These are phyloP conservation scores for Pyrenopolyporus hunteri DNA, from an alignment of 495 filamentous ascomycete species.

Conservation along the genomic window DNA sequence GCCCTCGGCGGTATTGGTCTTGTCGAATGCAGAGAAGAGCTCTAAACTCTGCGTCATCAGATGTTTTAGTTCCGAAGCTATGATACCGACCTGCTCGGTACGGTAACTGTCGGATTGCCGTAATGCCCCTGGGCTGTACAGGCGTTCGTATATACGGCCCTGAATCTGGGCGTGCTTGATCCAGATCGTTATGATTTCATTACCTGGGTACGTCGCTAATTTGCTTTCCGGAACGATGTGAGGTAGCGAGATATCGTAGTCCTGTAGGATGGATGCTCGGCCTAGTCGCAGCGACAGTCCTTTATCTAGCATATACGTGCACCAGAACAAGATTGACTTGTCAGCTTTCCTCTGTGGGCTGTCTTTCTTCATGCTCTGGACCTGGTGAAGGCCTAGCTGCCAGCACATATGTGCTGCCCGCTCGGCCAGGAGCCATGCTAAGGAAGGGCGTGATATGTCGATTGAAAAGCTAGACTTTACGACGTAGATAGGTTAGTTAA, in stretches of 20 bases:
- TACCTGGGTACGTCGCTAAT: slow-evolving; percentile 42
- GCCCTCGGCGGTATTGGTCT: slow-evolving; percentile 31
- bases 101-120: slow-evolving; percentile 55
- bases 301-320: slow-evolving; percentile 65
- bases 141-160: slow-evolving; percentile 61
- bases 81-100: slow-evolving; percentile 41
- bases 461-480: slow-evolving; percentile 58
- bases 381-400: slow-evolving; percentile 67
- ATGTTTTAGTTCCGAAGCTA: slow-evolving; percentile 34
- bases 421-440: slow-evolving; percentile 67
- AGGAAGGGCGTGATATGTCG: slow-evolving; percentile 66
- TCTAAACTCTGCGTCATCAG: slow-evolving; percentile 37
- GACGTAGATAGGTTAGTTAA: background rate
- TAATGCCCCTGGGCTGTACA: slow-evolving; percentile 67
- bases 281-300: slow-evolving; percentile 68
- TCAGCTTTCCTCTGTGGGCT: slow-evolving; percentile 43
- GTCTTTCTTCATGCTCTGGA: slow-evolving; percentile 58
- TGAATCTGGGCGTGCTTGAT: slow-evolving; percentile 61
- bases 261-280: slow-evolving; percentile 64
- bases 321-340: slow-evolving; percentile 65
- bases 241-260: slow-evolving; percentile 67
- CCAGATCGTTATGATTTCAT: slow-evolving; percentile 53
- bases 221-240: slow-evolving; percentile 44
- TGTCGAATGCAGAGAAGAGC: slow-evolving; percentile 30
- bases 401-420: slow-evolving; percentile 65